Evolutionary conservation across 1,284 basidiomycete species (phyloP).

Genomic region (Thelephora terrestris): DNA sequence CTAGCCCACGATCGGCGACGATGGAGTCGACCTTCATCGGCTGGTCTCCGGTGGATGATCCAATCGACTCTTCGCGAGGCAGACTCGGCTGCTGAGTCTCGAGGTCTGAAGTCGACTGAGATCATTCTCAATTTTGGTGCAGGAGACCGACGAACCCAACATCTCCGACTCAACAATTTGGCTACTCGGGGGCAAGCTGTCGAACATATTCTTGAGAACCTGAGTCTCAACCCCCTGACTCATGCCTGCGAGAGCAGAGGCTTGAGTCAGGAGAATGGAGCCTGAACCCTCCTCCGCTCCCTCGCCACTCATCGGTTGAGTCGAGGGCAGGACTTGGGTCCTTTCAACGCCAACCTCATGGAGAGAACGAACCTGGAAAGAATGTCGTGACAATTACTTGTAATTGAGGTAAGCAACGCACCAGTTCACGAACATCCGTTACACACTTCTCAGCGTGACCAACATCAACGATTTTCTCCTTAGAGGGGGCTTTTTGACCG

Average conservation of each 20-base stretch:
- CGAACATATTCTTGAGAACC: constrained; percentile 30
- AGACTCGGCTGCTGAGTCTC: constrained; percentile 31
- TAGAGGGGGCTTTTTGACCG: not conserved
- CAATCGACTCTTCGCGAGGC: constrained; percentile 24
- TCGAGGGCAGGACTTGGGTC: no score
- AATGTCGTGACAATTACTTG: not conserved
- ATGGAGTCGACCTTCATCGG: not conserved
- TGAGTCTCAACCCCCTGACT: constrained; percentile 27
- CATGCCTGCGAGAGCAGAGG: not conserved
- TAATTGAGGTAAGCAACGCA: not conserved
- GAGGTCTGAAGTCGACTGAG: constrained; percentile 24
- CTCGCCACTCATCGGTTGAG: not conserved
- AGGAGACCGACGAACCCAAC: constrained; percentile 25
- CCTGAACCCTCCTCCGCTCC: not conserved
- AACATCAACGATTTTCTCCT: constrained; percentile 7
- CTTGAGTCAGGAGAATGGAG: not conserved
- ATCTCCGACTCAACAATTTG: constrained; percentile 27
- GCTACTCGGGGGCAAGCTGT: constrained; percentile 13
- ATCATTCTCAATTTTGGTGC: not conserved
- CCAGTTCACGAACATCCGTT: not conserved
- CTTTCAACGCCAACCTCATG: no score
- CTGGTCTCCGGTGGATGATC: constrained; percentile 22
- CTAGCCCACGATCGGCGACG: constrained; percentile 16
- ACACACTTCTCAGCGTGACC: constrained; percentile 10
- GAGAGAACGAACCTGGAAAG: not conserved